Base-by-base conservation (phyloP, 345 rosid genomes). In the Aquilaria yunnanensis region DNA sequence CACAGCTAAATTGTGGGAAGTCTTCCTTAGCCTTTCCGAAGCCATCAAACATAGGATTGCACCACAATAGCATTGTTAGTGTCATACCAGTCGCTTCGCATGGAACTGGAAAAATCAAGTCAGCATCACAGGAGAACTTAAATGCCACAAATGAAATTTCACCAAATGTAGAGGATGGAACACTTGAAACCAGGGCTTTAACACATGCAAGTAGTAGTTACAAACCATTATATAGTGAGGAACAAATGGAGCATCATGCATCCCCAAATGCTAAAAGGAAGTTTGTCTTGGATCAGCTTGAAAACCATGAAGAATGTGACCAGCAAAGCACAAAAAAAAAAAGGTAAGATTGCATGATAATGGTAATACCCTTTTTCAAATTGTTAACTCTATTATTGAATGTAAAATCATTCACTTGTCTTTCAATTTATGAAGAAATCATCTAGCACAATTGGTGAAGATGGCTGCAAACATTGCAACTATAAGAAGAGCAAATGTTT, bases 401-500 rank as follows among this genome's bases (percentile, higher is more conserved):
- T 32, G 10, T n/a, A 41, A 56, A 53, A 47, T 66, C 14, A 62
- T 14, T 31, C 12, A 4, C 54, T 58, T 41, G 11, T 62, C n/a
- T 30, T 62, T 57, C 60, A 23, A 23, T 61, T 32, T 68, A 78
- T 86, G 80, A 81, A 73, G 77, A 83, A 79, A 71, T 47, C 67
- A 60, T 74, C 72, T 14, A 53, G 63, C 52, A 54, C 50, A 55
- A 47, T 34, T 45, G 74, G 65, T 37, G 70, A 60, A 59, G 86
- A 74, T 57, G 83, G 79, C 61, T 81, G 85, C 80, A 85, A 81
- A 65, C 80, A 72, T 57, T 83, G 88, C 77, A 85, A 74, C 51
- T 83, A 84, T 70, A 85, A 77, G 81, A 83, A 70, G 79, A 65
- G 72, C 34, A 74, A 77, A 69, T 83, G 89, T 79, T 77, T 86